These are phyloP conservation scores for Aspergillus neotritici DNA, from an alignment of 2,329 filamentous ascomycete genomes.

Conservation along the genomic window DNA sequence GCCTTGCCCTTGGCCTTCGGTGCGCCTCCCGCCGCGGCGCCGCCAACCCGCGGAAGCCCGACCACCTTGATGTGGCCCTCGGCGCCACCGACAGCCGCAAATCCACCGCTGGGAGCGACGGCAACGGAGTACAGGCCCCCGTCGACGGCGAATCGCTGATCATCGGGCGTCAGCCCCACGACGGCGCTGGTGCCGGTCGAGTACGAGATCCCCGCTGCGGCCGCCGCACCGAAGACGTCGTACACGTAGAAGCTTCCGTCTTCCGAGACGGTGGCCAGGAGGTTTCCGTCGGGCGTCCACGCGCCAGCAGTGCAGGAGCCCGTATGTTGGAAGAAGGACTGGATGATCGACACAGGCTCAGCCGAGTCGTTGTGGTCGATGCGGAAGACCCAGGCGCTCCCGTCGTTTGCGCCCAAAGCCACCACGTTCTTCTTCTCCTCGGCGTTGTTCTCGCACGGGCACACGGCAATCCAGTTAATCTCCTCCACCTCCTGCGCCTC, in stretches of 20 bases:
- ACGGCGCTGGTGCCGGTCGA: constrained; percentile 58
- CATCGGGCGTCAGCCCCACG: constrained; percentile 68
- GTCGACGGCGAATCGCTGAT: constrained; percentile 87
- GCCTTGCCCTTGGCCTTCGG: constrained; percentile 49
- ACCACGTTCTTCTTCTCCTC: constrained; percentile 67
- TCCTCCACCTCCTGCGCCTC: constrained; percentile 88
- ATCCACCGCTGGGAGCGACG: constrained; percentile 69
- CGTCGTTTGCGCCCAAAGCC: constrained; percentile 82
- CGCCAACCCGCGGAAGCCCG: constrained; percentile 63
- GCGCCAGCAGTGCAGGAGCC: constrained; percentile 78
- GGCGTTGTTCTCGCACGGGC: constrained; percentile 54
- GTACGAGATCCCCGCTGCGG: constrained; percentile 55
- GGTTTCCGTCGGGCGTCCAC: constrained; percentile 81
- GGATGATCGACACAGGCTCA: constrained; percentile 69
- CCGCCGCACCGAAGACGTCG: constrained; percentile 79
- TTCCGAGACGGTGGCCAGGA: constrained; percentile 84
- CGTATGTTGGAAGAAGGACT: constrained; percentile 89
- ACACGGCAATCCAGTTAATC: constrained; percentile 82
- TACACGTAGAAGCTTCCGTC: constrained; percentile 86
- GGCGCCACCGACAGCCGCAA: constrained; percentile 82
- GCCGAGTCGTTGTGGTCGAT: constrained; percentile 61
- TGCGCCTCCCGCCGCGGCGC: constrained; percentile 36
- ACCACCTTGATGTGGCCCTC: constrained; percentile 81
- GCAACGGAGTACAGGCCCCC: constrained; percentile 87
- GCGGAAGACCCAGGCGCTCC: constrained; percentile 94